phyloP scores from a whole-genome alignment of 306 rosid species.

The Citrullus amarus region DNA sequence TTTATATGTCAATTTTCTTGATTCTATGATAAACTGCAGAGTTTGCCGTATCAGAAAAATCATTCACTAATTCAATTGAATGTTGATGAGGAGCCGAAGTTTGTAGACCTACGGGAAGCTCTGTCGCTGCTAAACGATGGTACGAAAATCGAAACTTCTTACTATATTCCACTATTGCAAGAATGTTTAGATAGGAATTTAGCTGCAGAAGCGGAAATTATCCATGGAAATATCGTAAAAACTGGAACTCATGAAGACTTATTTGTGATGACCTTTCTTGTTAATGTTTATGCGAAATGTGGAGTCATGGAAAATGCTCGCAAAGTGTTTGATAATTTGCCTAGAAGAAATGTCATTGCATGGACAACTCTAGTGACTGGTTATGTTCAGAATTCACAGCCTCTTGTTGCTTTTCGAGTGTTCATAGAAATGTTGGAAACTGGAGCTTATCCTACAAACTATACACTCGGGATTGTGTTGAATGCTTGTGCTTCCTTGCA shows the following conservation, averaged over 20 bases:
- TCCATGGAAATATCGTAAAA: constrained; percentile 64
- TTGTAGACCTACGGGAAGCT: constrained; percentile 45
- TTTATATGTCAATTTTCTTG: background rate
- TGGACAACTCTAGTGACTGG: constrained; percentile 76
- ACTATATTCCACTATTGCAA: constrained; percentile 49
- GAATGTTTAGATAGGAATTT: constrained; percentile 39
- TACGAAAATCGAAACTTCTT: constrained; percentile 25
- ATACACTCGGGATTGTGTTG: constrained; percentile 50
- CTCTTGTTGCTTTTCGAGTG: constrained; percentile 33
- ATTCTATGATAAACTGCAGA: constrained; percentile 30
- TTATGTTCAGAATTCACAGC: constrained; percentile 45
- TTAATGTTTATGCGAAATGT: constrained; percentile 62
- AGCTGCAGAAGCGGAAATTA: constrained; percentile 22
- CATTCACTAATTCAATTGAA: constrained; percentile 22
- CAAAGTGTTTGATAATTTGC: constrained; percentile 45
- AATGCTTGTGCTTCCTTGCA: constrained; percentile 52
- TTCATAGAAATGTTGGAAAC: constrained; percentile 58
- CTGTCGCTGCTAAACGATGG: constrained; percentile 30
- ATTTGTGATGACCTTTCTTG: constrained; percentile 38
- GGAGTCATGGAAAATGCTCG: constrained; percentile 46
- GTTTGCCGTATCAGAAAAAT: constrained; percentile 40
- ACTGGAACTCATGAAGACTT: constrained; percentile 46
- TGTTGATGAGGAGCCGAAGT: constrained; percentile 26
- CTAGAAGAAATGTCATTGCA: constrained; percentile 33
- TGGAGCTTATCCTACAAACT: constrained; percentile 58